Conservation (phyloP, 2,329 filamentous ascomycete species). For the Hypoxylon sp. region DNA sequence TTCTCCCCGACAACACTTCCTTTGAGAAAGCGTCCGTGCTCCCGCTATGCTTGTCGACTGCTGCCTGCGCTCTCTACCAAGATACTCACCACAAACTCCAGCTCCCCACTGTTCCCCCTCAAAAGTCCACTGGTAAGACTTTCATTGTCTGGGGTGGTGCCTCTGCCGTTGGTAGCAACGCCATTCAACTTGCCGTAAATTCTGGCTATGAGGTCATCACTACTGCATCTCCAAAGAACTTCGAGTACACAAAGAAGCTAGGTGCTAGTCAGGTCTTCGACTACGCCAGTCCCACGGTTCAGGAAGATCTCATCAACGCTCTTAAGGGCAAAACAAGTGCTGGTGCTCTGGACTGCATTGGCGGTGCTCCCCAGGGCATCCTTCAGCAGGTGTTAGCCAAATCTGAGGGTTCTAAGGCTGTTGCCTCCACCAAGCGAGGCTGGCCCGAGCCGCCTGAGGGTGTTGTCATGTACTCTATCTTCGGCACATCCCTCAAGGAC, state of each 20-base stretch:
- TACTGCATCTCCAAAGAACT: constrained; percentile 55
- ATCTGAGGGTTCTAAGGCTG: constrained; percentile 48
- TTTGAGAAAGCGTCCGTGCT: constrained; percentile 54
- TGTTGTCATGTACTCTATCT: constrained; percentile 50
- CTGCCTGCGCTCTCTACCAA: constrained; percentile 53
- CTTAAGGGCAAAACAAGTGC: constrained; percentile 52
- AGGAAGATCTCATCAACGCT: constrained; percentile 50
- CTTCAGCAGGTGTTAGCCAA: constrained; percentile 52
- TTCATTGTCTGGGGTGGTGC: constrained; percentile 57
- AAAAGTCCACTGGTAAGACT: constrained; percentile 50
- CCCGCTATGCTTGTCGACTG: constrained; percentile 53
- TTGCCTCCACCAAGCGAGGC: constrained; percentile 50
- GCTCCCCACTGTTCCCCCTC: constrained; percentile 44
- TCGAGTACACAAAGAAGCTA: constrained; percentile 46
- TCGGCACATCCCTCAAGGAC: constrained; percentile 50
- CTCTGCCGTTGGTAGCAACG: constrained; percentile 60
- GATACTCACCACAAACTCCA: constrained; percentile 45
- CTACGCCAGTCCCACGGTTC: constrained; percentile 47
- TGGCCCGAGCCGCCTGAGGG: constrained; percentile 51
- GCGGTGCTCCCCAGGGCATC: constrained; percentile 35
- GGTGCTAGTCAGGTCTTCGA: constrained; percentile 48
- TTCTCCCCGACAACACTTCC: constrained; percentile 50
- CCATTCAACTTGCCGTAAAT: constrained; percentile 59
- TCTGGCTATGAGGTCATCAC: constrained; percentile 60
- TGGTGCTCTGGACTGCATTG: constrained; percentile 54